phyloP scores from a whole-genome alignment of 208 protist genomes.

The Strigomonas galati region DNA sequence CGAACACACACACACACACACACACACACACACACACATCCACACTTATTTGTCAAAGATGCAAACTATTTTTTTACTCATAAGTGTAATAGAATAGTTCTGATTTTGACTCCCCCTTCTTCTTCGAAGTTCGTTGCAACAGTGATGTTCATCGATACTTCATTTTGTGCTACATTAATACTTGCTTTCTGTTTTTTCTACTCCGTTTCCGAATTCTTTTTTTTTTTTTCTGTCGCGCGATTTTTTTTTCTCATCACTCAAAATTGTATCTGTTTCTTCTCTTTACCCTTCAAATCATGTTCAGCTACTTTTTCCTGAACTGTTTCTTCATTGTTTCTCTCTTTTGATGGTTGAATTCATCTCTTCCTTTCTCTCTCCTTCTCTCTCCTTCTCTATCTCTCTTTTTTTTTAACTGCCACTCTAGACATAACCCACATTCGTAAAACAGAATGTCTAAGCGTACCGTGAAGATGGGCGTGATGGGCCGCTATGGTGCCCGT shows the following conservation, averaged over 20 bases:
- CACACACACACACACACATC: constrained; percentile 6
- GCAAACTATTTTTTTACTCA: not conserved
- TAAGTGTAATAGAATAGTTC: too few relatives aligned
- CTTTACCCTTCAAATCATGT: constrained; percentile 9
- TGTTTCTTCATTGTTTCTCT: constrained; percentile 14
- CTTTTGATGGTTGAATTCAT: constrained; percentile 2
- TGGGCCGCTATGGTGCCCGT: constrained; percentile 99
- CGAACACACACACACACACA: not conserved
- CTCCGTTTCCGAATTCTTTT: not conserved
- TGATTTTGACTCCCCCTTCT: too few relatives aligned
- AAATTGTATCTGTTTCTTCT: constrained; percentile 9
- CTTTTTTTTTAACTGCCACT: constrained; percentile 2
- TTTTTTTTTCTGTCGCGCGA: not conserved
- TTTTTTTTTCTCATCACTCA: constrained; percentile 2
- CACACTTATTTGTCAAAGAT: not conserved
- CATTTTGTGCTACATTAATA: not conserved
- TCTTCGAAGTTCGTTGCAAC: too few relatives aligned
- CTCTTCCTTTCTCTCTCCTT: constrained; percentile 3
- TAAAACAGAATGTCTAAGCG: constrained; percentile 91
- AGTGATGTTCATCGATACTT: not conserved
- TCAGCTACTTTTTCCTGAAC: not conserved
- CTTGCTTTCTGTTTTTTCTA: constrained; percentile 6
- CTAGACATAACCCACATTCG: not conserved
- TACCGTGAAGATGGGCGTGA: constrained; percentile 99
- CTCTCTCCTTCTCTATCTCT: constrained; percentile 15